Percentiles rank a stretch among this genome's conserved stretches.
Evolutionary conservation across 2,329 filamentous ascomycete species (phyloP).

Genomic region (Penicillium brevicompactum): DNA sequence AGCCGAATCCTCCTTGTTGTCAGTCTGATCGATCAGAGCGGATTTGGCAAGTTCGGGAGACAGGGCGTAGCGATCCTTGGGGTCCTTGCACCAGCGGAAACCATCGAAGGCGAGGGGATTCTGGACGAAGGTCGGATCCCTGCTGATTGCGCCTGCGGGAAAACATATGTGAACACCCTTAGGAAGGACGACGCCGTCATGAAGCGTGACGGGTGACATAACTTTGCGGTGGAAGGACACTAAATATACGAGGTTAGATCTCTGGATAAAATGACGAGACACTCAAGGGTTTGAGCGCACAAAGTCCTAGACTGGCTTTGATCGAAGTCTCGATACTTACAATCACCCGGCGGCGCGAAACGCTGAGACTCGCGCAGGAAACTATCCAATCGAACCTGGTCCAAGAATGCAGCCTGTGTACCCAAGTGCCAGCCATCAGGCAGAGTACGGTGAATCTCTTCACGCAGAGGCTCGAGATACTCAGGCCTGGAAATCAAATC

Average conservation of each 20-base stretch:
- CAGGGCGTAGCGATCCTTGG: slow-evolving; percentile 13
- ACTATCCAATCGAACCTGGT: slow-evolving; percentile 28
- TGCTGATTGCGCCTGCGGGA: slow-evolving; percentile 31
- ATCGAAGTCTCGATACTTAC: slow-evolving; percentile 15
- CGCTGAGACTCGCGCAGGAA: slow-evolving; percentile 35
- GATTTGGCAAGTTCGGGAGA: not conserved
- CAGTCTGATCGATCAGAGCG: not conserved
- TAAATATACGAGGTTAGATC: slow-evolving; percentile 6
- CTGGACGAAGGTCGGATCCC: slow-evolving; percentile 24
- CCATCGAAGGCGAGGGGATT: slow-evolving; percentile 27
- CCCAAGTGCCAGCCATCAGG: slow-evolving; percentile 28
- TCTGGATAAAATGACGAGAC: not conserved
- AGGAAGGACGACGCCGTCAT: slow-evolving; percentile 27
- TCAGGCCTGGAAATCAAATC: slow-evolving; percentile 55
- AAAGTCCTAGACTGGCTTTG: not conserved
- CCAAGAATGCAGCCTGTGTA: slow-evolving; percentile 20
- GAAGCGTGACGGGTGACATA: slow-evolving; percentile 24
- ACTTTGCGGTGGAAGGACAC: slow-evolving; percentile 34
- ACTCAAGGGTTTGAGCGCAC: no score
- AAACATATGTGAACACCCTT: slow-evolving; percentile 32
- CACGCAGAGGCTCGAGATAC: slow-evolving; percentile 52
- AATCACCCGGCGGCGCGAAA: slow-evolving; percentile 30
- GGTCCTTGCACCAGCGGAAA: slow-evolving; percentile 31
- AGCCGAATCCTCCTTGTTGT: not conserved
- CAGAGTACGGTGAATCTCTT: slow-evolving; percentile 47